phyloP scores from a whole-genome alignment of 2,329 filamentous ascomycete species.

The Hypoxylon sp. region DNA sequence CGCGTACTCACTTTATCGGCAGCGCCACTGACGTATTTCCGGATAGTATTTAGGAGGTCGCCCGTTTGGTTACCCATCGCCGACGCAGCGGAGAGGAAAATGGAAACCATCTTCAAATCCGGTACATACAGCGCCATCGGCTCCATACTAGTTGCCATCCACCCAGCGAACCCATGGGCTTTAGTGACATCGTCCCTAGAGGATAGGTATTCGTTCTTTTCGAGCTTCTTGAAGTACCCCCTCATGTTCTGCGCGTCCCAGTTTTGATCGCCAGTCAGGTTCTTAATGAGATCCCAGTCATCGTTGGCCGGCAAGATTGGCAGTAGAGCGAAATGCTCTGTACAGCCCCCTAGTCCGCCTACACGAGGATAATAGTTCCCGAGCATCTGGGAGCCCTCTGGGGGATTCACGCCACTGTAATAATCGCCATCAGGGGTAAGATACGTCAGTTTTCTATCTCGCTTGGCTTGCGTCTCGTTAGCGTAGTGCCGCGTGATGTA shows the following conservation, averaged over 20 bases:
- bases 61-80: constrained; percentile 61
- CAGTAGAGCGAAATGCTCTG: constrained; percentile 51
- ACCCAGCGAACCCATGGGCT: constrained; percentile 52
- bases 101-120: constrained; percentile 67
- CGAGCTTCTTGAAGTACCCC: constrained; percentile 48
- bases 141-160: constrained; percentile 51
- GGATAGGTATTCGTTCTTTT: constrained; percentile 48
- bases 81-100: constrained; percentile 66
- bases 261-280: constrained; percentile 53
- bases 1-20: constrained; percentile 16
- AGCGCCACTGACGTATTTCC: constrained; percentile 5
- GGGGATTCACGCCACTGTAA: constrained; percentile 69
- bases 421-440: constrained; percentile 63
- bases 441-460: constrained; percentile 73
- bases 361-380: constrained; percentile 72
- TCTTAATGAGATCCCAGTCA: constrained; percentile 61
- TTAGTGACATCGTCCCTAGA: constrained; percentile 57
- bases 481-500: constrained; percentile 75
- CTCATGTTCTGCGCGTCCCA: constrained; percentile 49
- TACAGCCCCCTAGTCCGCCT: constrained; percentile 60
- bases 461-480: constrained; percentile 65
- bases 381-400: constrained; percentile 64
- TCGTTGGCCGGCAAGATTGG: constrained; percentile 61
- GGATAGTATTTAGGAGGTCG: constrained; percentile 54
- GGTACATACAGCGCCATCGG: constrained; percentile 63